Percentiles rank a stretch among this genome's conserved stretches.
Conservation (phyloP, 1,284 basidiomycete genomes). For the Tilletia horrida region DNA sequence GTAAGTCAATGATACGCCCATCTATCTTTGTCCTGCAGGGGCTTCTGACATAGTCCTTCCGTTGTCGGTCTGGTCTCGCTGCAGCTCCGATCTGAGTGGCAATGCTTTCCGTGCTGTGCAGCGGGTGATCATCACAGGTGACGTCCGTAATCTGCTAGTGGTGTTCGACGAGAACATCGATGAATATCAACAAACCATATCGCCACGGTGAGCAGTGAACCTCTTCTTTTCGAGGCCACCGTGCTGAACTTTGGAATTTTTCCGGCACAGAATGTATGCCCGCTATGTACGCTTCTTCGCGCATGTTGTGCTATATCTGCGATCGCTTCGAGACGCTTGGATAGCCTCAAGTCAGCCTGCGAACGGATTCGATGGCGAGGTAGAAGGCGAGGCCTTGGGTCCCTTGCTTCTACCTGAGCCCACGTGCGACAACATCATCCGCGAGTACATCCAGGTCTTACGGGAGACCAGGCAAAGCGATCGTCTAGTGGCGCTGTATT, state of each 20-base stretch:
- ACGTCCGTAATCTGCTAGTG: constrained; percentile 59
- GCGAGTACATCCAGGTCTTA: constrained; percentile 82
- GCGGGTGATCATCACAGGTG: constrained; percentile 75
- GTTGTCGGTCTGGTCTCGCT: not conserved
- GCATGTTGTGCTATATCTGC: constrained; percentile 86
- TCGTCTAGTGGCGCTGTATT: constrained; percentile 87
- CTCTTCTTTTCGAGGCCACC: not conserved
- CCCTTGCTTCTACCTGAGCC: constrained; percentile 56
- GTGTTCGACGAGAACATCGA: not conserved
- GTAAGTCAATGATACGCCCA: not conserved
- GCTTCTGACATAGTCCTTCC: not conserved
- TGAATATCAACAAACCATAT: not conserved
- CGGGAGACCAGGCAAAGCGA: constrained; percentile 68
- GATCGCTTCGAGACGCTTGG: constrained; percentile 65
- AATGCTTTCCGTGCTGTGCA: constrained; percentile 85
- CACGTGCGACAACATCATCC: constrained; percentile 72
- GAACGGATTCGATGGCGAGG: not conserved
- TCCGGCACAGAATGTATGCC: constrained; percentile 29
- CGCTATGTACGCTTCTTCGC: constrained; percentile 78
- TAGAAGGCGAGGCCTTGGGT: not conserved
- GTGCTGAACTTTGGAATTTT: not conserved
- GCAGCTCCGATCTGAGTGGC: constrained; percentile 58
- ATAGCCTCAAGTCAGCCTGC: not conserved
- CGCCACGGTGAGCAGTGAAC: not conserved
- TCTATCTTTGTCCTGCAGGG: not conserved